Percentiles rank a stretch among this genome's conserved stretches.
These are phyloP conservation scores for Pluteus cervinus DNA, from an alignment of 768 basidiomycete genomes.

Conservation along the genomic window DNA sequence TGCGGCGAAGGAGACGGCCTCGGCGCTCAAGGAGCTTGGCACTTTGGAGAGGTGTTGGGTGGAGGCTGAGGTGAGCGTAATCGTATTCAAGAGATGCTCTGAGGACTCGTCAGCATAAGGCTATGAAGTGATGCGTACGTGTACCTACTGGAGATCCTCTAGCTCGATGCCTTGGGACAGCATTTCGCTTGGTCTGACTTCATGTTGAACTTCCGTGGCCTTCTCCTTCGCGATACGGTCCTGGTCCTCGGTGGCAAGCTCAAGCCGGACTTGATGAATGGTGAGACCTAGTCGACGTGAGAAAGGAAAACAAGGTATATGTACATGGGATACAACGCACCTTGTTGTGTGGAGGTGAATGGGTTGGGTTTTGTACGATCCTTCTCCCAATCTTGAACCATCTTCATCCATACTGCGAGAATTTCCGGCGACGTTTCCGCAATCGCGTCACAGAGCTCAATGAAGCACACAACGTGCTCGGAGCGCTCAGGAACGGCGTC, in stretches of 20 bases:
- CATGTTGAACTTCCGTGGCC: conserved; percentile 7
- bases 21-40: conserved; percentile 20
- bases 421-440: neutral
- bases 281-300: conserved; percentile 8
- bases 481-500: conserved; percentile 5
- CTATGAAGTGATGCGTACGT: neutral
- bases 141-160: conserved; percentile 26
- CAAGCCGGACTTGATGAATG: conserved; percentile 12
- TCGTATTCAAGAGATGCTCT: conserved; percentile 11
- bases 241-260: conserved; percentile 17
- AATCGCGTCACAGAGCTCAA: conserved; percentile 7
- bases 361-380: conserved; percentile 16
- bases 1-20: conserved; percentile 13
- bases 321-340: conserved; percentile 3
- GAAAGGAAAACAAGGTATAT: neutral
- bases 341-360: conserved; percentile 5
- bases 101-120: neutral
- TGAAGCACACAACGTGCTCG: conserved; percentile 9
- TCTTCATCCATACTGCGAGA: conserved; percentile 12
- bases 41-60: conserved; percentile 22
- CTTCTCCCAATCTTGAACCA: conserved; percentile 16
- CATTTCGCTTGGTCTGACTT: conserved; percentile 17
- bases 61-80: conserved; percentile 10
- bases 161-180: conserved; percentile 23
- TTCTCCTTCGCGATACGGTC: neutral